Base-by-base conservation (phyloP, 2,329 filamentous ascomycete species). In the Monosporascus ibericus region DNA sequence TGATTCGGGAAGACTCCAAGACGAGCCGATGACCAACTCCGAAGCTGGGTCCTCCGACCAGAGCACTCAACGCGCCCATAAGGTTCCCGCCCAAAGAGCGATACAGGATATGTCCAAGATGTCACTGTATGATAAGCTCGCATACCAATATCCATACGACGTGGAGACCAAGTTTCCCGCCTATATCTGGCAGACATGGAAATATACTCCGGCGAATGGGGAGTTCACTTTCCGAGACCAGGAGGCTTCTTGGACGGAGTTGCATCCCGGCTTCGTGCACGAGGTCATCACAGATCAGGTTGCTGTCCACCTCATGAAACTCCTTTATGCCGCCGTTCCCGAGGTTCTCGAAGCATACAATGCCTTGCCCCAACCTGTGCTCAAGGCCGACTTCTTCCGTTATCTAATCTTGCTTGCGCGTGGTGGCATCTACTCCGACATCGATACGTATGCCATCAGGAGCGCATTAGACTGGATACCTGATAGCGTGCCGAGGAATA, bases 151-250 rank as follows among this genome's bases (percentile, higher is more conserved):
- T 71, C 90, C 92, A 20, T 99, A 97, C 77, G 88, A 96, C 65
- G 79, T 92, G 57, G 84, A 91, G 65, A 72, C 78, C 61, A 95
- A 92, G 70, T 97, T 97, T 70, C 94, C 94, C 3, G 92, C 91
- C 52, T 97, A 96, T 75, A 95, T 99, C 66, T 99, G 94, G 94
- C 94, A 99, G 77, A 99, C 94, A 15, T 99, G 94, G 94, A 96
- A 95, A 70, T 86, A 84, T 65, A 88, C 84, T 1, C 92, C 92
- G 0, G 81, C 85, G 1, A 87, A 90, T 22, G 78, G 82, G 48
- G 79, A 88, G 56, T 99, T 99, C 67, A 72, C 77, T 20, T 92
- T 96, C 66, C 85, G 92, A 56, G 84, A 88, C 47, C 80, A 90
- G 54, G 94, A 97, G 73, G 88, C 90, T 15, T 91, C 88, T 56